Evolutionary conservation across 106 monocot species (phyloP).

Genomic region (Dioscorea zingiberensis): DNA sequence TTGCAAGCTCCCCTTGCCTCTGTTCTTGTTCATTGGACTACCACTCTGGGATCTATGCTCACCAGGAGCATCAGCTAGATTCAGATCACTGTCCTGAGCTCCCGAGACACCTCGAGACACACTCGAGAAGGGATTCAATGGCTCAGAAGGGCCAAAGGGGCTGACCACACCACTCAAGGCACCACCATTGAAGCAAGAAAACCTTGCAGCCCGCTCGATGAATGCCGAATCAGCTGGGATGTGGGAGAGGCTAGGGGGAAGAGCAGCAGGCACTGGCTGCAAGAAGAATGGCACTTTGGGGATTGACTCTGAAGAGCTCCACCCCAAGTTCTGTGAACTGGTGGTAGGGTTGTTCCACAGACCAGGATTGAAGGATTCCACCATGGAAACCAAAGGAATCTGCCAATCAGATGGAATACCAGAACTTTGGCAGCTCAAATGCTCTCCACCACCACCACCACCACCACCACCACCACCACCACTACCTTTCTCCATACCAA

Average conservation of each 20-base stretch:
- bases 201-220: constrained; percentile 26
- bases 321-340: constrained; percentile 11
- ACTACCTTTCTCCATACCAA: constrained; percentile 19
- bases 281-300: background rate
- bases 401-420: constrained; percentile 18
- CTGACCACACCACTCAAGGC: background rate
- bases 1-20: background rate
- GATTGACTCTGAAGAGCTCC: constrained; percentile 5
- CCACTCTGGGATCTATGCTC: constrained; percentile 18
- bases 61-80: background rate
- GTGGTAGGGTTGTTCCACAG: constrained; percentile 13
- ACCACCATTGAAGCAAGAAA: constrained; percentile 16
- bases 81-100: constrained; percentile 10
- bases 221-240: constrained; percentile 26
- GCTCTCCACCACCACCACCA: background rate
- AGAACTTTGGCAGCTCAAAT: constrained; percentile 8
- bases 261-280: background rate
- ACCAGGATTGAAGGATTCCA: constrained; percentile 10
- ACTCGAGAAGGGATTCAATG: constrained; percentile 8
- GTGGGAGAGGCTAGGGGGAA: constrained; percentile 13
- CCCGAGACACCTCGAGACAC: background rate
- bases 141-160: constrained; percentile 7
- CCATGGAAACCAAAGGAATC: constrained; percentile 5
- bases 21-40: constrained; percentile 9
- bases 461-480: background rate